phyloP scores from a whole-genome alignment of 345 rosid genomes.

The Brassica cretica region DNA sequence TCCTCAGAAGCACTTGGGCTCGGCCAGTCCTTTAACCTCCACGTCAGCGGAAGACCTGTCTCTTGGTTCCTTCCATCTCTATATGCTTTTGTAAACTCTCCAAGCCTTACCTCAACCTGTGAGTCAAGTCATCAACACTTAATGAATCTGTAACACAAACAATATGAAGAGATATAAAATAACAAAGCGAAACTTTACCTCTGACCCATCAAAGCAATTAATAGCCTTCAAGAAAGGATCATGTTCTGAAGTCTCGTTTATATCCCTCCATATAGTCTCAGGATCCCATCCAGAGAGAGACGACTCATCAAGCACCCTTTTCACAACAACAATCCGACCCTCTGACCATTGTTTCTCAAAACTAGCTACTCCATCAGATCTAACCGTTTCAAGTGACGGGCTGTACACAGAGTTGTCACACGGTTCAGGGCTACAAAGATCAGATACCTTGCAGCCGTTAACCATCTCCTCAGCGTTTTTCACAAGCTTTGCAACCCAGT shows the following conservation, averaged over 20 bases:
- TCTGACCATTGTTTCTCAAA: constrained; percentile 80
- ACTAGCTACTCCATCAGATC: constrained; percentile 54
- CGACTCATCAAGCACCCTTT: constrained; percentile 61
- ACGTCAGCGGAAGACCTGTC: constrained; percentile 53
- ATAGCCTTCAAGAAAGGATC: constrained; percentile 67
- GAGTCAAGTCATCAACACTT: constrained; percentile 28
- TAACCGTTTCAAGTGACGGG: constrained; percentile 57
- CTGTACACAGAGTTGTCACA: constrained; percentile 64
- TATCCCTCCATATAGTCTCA: constrained; percentile 70
- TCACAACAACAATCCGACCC: constrained; percentile 75
- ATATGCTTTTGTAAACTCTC: constrained; percentile 73
- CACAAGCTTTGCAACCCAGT: constrained; percentile 96
- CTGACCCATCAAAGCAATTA: constrained; percentile 74
- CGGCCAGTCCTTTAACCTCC: constrained; percentile 97
- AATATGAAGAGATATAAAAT: constrained; percentile 25
- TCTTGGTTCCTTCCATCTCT: constrained; percentile 53
- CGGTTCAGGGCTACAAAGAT: constrained; percentile 34
- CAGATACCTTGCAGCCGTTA: constrained; percentile 68
- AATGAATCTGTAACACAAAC: constrained; percentile 27
- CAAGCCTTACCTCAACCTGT: constrained; percentile 79
- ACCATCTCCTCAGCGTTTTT: constrained; percentile 96
- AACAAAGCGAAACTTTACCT: constrained; percentile 49
- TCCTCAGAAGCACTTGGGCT: constrained; percentile 90
- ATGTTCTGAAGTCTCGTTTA: constrained; percentile 63
- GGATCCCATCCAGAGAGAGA: constrained; percentile 80